Evolutionary conservation across 2,329 filamentous ascomycete species (phyloP), one percentile per base, ranked within the genome.

Genomic region (Fusarium secorum): DNA sequence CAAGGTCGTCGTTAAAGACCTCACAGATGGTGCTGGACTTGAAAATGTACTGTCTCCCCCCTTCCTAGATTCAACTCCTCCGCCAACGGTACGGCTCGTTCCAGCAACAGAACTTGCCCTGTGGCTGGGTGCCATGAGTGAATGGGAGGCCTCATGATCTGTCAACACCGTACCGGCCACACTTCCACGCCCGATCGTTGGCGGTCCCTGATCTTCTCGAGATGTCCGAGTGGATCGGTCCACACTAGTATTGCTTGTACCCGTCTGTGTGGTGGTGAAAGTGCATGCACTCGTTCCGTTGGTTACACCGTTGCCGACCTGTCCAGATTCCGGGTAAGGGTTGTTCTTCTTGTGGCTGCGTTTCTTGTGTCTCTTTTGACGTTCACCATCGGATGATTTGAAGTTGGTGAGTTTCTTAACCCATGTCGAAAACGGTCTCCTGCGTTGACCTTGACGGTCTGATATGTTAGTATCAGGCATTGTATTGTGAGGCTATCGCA

Each of bases 381-480:
- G 74, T 44, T 85, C 85, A 66, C 89, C 86, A 70, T 87, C 89
- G 35, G 90, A 92, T 8, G 84, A 86, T 81, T 97, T 98, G 82
- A 97, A 91, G 79, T 91, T 95, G 68, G 94, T 91, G 62, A 98
- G 88, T 78, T 95, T 95, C 86, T 95, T 97, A 85, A 99, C 94
- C 92, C 95, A 97, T 74, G 91, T 93, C 49, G 95, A 89, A 79
- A 98, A 98, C 28, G 95, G 95, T 71, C 93, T 90, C 75, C 94
- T 91, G 72, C 94, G 92, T 75, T 88, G 88, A 77, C 82, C 74
- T 72, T 87, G 86, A 73, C 90, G 88, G 80, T 94, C 92, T 94
- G 81, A 74, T 69, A 78, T 52, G 76, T 83, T 75, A 83, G 81
- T 58, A 36, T 66, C 28, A 57, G 48, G 54, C 35, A 35, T 62